Conservation (phyloP, 148 eudicot genomes). For the Nyssa sinensis region DNA sequence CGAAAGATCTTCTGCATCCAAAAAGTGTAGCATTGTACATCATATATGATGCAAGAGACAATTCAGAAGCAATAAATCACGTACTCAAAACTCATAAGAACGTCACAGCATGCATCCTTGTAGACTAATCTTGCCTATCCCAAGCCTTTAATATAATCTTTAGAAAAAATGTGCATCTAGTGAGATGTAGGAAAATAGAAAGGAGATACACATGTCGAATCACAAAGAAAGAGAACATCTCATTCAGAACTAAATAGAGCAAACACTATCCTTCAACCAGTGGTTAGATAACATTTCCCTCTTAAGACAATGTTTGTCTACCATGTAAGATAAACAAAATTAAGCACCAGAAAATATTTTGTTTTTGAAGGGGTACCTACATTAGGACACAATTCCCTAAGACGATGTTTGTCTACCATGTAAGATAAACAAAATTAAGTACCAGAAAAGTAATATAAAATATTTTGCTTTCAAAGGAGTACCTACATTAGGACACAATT, state of each 20-base stretch:
- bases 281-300: not conserved
- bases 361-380: constrained; percentile 39
- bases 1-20: not conserved
- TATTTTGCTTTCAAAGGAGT: not conserved
- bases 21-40: no score
- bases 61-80: not conserved
- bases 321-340: not conserved
- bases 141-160: not conserved
- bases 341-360: not conserved
- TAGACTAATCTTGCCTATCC: no score
- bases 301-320: not conserved
- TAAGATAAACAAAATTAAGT: not conserved
- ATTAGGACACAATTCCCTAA: constrained; percentile 74
- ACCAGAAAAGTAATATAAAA: constrained; percentile 5
- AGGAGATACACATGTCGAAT: not conserved
- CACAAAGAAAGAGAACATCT: not conserved
- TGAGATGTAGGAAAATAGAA: not conserved
- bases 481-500: constrained; percentile 83
- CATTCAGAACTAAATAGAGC: not conserved
- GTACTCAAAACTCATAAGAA: not conserved
- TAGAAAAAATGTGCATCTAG: not conserved
- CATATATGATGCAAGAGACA: not conserved
- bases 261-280: not conserved
- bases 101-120: not conserved
- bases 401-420: not conserved